Evolutionary conservation across 2,329 filamentous ascomycete species (phyloP), one percentile per base, ranked within the genome.

Genomic region (Cytospora piceicola): DNA sequence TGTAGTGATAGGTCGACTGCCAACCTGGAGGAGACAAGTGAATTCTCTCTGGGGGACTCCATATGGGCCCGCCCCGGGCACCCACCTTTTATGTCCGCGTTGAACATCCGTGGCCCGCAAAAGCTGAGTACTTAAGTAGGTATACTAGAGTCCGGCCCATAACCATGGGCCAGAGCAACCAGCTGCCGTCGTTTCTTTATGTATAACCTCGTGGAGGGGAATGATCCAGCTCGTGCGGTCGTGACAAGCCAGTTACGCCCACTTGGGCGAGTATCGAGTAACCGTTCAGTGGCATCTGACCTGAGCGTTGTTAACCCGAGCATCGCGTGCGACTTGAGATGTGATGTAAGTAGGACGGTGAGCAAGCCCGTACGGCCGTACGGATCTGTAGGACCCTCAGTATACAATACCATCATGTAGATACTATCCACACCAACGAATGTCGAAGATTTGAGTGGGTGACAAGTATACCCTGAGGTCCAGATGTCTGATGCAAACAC

Each of bases 401-500:
- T n/a, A n/a, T 4, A 36, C 14, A 5, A 36, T 15, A 15, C 15
- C 34, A 14, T 12, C 20, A n/a, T 20, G 39, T 46, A 46, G 17
- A 20, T 46, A 46, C 39, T 46, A 46, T 46, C 17, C 20, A n/a
- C 39, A 46, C 8, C n/a, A n/a, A 46, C 17, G 34, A 34, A 34
- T 36, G 17, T 46, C 39, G 24, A 29, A n/a, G 3, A 56, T 61
- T 61, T 61, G 63, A 58, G 63, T 64, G 51, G 60, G 52, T 60
- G 58, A 55, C 22, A 32, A 52, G 17, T 46, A 24, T 17, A 49
- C 42, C 42, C 39, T 49, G 57, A 30, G 51, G 30, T 39, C 51
- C 22, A 24, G 22, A 51, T 22, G 53, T 54, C 55, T 64, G 30
- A 55, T 64, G 61, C 61, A 20, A 30, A 27, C 51, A 36, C 61